Conservation (phyloP, 257 asterid species). For the Solanum rostratum region DNA sequence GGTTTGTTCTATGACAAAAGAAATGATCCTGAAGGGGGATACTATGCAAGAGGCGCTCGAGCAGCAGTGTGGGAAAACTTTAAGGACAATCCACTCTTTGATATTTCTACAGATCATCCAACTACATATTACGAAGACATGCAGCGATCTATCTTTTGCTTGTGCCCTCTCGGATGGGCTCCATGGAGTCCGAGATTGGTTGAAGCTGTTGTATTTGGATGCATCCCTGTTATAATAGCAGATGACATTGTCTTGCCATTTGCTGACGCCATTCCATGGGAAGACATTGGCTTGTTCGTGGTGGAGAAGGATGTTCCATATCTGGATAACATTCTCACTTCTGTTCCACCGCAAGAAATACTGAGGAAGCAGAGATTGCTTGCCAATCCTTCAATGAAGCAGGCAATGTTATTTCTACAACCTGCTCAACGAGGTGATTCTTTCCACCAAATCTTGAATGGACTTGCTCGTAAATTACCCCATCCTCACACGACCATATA, state of each 20-base stretch:
- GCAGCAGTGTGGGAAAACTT: slow-evolving; percentile 1
- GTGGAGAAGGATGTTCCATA: slow-evolving; percentile 40
- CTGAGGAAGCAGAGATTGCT: slow-evolving; percentile 10
- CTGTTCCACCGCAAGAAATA: slow-evolving; percentile 25
- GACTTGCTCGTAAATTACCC: slow-evolving; percentile 19
- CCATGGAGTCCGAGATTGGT: not conserved
- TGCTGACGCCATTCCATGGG: slow-evolving; percentile 52
- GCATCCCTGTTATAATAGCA: not conserved
- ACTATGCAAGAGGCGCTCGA: slow-evolving; percentile 12
- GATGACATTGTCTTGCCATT: not conserved
- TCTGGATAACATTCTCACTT: slow-evolving; percentile 43
- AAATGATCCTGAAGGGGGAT: slow-evolving; percentile 6
- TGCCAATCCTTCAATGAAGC: slow-evolving; percentile 45
- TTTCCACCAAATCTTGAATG: not conserved
- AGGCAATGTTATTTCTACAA: slow-evolving; percentile 48
- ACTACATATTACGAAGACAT: not conserved
- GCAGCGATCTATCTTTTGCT: not conserved
- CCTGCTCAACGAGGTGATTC: slow-evolving; percentile 14
- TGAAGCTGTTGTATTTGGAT: not conserved
- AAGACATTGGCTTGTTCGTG: slow-evolving; percentile 35
- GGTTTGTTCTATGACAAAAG: not conserved
- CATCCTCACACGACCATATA: slow-evolving; percentile 13
- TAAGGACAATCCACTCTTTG: not conserved
- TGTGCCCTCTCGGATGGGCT: slow-evolving; percentile 2
- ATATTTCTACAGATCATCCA: not conserved